Evolutionary conservation across 2,329 filamentous ascomycete genomes (phyloP).

Genomic region (Ampelomyces quisqualis): DNA sequence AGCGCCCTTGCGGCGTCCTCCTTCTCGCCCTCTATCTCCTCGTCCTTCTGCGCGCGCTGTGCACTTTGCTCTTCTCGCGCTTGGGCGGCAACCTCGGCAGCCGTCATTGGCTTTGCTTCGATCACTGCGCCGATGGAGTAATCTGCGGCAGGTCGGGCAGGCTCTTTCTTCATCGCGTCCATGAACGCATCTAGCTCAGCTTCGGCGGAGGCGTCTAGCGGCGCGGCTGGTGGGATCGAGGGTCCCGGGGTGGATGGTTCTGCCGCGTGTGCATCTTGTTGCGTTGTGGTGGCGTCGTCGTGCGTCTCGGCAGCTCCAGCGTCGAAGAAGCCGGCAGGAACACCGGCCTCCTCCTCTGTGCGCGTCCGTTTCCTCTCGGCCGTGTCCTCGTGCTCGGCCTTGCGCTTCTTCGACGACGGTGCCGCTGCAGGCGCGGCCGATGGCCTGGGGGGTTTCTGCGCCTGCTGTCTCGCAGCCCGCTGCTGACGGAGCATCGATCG

Average conservation of each 20-base stretch:
- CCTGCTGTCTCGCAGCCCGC: conserved; percentile 40
- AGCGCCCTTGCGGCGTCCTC: conserved; percentile 50
- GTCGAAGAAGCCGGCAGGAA: conserved; percentile 43
- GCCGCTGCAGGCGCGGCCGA: conserved; percentile 33
- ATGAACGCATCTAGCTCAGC: conserved; percentile 59
- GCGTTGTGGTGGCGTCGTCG: conserved; percentile 4
- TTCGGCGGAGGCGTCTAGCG: conserved; percentile 24
- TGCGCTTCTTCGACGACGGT: conserved; percentile 39
- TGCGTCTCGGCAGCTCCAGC: conserved; percentile 17
- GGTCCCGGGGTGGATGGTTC: conserved; percentile 4
- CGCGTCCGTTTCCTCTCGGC: conserved; percentile 39
- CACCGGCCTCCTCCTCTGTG: conserved; percentile 34
- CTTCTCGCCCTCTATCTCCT: conserved; percentile 51
- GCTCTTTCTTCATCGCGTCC: conserved; percentile 67
- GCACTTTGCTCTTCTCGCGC: conserved; percentile 48
- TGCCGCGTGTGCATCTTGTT: neutral
- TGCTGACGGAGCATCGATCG: conserved; percentile 44
- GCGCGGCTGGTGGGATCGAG: conserved; percentile 9
- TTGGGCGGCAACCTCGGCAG: conserved; percentile 50
- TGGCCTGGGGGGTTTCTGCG: conserved; percentile 32
- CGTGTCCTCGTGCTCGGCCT: conserved; percentile 32
- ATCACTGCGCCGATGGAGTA: conserved; percentile 45
- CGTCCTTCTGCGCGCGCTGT: conserved; percentile 46
- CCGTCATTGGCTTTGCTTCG: conserved; percentile 50
- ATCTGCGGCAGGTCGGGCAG: conserved; percentile 73